Conservation (phyloP, 805 yeast species). For the Teunomyces gatunensis region DNA sequence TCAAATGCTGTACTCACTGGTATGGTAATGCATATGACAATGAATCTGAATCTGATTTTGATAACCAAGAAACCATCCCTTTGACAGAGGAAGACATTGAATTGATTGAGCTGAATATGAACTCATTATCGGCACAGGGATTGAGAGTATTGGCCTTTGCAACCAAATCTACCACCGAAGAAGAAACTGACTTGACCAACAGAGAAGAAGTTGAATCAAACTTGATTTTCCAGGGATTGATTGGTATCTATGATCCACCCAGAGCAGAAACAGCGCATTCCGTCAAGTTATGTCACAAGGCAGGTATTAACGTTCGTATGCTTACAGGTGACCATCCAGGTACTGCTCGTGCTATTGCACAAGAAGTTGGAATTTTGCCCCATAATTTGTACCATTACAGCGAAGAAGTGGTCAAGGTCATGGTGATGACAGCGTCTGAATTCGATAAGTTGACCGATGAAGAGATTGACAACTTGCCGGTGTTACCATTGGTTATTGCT, state of each 20-base stretch:
- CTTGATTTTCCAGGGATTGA: constrained; percentile 60
- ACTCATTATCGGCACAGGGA: constrained; percentile 60
- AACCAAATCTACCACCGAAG: constrained; percentile 26
- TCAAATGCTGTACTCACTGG: constrained; percentile 57
- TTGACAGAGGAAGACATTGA: constrained; percentile 41
- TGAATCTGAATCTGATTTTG: constrained; percentile 15
- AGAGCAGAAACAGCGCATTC: constrained; percentile 64
- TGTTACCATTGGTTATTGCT: constrained; percentile 40
- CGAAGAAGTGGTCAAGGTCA: constrained; percentile 50
- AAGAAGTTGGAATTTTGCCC: constrained; percentile 73
- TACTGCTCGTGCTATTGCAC: constrained; percentile 77
- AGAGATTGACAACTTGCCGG: constrained; percentile 36
- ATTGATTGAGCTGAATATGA: constrained; percentile 54
- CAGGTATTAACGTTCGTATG: constrained; percentile 80
- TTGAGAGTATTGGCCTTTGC: constrained; percentile 64
- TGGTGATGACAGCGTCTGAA: constrained; percentile 39
- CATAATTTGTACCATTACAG: constrained; percentile 53
- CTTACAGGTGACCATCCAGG: constrained; percentile 80
- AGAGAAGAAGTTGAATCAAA: constrained; percentile 47
- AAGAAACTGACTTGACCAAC: constrained; percentile 15
- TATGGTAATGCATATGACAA: constrained; percentile 31
- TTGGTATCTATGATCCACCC: constrained; percentile 82
- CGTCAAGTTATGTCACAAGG: constrained; percentile 64
- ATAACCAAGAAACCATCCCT: constrained; percentile 15
- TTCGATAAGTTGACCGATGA: constrained; percentile 30